Conservation (phyloP, 371 early-diverging fungal species). For the Mucor sp. region DNA sequence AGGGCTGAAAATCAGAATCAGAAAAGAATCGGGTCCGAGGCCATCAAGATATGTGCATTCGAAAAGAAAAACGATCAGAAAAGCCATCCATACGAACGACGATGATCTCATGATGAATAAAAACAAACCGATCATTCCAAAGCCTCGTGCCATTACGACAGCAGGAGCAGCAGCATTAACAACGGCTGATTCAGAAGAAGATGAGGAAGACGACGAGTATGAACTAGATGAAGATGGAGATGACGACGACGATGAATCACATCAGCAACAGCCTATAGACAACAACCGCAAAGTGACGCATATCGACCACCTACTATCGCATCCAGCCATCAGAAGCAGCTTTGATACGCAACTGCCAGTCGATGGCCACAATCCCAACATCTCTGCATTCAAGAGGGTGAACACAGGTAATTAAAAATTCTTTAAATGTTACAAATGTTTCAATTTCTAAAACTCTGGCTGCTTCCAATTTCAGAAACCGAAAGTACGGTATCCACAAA, state of each 20-base stretch:
- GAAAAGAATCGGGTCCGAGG: conserved; percentile 53
- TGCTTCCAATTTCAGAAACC: not conserved
- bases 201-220: not conserved
- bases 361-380: not conserved
- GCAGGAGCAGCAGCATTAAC: not conserved
- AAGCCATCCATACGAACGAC: not conserved
- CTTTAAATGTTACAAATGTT: not conserved
- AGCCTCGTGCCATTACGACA: not conserved
- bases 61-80: conserved; percentile 18
- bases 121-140: not conserved
- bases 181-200: conserved; percentile 11
- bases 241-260: not conserved
- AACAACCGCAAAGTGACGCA: not conserved
- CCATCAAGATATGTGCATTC: conserved; percentile 13
- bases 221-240: not conserved
- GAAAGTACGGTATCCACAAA: conserved; percentile 8
- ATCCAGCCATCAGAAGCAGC: not conserved
- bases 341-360: not conserved
- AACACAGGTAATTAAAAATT: not conserved
- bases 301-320: not conserved
- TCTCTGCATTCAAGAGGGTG: conserved; percentile 9
- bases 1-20: conserved; percentile 70
- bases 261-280: not conserved
- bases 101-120: not conserved
- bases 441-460: not conserved